Conservation (phyloP, 257 asterid genomes). For the Cordia subcordata region DNA sequence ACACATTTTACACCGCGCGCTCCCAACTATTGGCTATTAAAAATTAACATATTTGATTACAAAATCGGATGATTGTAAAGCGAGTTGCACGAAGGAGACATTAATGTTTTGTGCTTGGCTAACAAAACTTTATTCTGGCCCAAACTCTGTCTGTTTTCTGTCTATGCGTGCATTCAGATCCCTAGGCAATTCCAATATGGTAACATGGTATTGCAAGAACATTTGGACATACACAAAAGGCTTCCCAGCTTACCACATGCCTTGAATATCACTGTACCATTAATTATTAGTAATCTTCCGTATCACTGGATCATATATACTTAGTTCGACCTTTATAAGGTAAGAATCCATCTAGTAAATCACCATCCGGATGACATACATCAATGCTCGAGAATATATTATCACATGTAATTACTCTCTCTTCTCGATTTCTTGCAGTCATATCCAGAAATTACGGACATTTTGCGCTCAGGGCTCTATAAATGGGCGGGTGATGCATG, state of each 20-base stretch:
- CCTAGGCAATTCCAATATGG: constrained; percentile 24
- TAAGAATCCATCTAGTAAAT: no score
- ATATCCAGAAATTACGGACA: constrained; percentile 52
- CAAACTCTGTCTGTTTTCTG: constrained; percentile 24
- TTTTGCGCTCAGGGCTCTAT: constrained; percentile 45
- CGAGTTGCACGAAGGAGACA: background rate
- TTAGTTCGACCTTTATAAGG: no score
- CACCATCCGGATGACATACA: no score
- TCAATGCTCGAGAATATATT: no score
- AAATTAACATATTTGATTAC: background rate
- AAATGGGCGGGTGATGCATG: constrained; percentile 81
- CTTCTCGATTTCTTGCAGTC: constrained; percentile 29
- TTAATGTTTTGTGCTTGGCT: background rate
- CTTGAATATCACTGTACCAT: no score
- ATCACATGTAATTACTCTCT: background rate
- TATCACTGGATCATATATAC: no score
- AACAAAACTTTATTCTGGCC: background rate
- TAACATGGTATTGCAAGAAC: constrained; percentile 30
- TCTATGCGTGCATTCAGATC: constrained; percentile 8
- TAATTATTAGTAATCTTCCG: no score
- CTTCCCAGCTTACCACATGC: no score
- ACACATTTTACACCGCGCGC: no score
- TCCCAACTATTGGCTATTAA: no score
- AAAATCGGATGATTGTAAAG: background rate
- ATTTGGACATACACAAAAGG: no score